phyloP scores from a whole-genome alignment of 805 yeast species.

The Metschnikowia baotianmanensis region DNA sequence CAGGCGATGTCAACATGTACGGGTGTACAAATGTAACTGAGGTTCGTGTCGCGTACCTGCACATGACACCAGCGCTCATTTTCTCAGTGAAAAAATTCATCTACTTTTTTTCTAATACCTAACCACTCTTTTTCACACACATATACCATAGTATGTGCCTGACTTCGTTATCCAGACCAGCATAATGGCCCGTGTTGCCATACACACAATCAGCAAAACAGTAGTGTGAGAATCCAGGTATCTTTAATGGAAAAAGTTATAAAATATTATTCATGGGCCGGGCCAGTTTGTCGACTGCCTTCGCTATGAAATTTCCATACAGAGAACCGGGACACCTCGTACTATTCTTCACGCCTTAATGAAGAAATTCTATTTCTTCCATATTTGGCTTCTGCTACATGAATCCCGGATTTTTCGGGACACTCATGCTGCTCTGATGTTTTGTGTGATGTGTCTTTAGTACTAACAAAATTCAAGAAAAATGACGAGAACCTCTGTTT shows the following conservation, averaged over 20 bases:
- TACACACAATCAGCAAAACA: slow-evolving; percentile 21
- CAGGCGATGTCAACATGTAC: background rate
- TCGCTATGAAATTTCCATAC: slow-evolving; percentile 2
- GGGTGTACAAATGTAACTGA: slow-evolving; percentile 2
- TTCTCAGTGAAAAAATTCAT: background rate
- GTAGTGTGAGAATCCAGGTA: slow-evolving; percentile 17
- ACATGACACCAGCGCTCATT: background rate
- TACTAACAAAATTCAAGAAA: slow-evolving; percentile 17
- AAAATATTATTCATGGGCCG: slow-evolving; percentile 3
- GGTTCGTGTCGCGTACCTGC: slow-evolving; percentile 5
- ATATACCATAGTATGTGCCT: slow-evolving; percentile 4
- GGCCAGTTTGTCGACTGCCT: slow-evolving; percentile 6
- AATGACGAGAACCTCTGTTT: slow-evolving; percentile 36
- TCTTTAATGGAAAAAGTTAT: slow-evolving; percentile 1
- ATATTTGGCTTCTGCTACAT: slow-evolving; percentile 17
- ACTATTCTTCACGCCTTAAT: background rate
- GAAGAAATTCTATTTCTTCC: background rate
- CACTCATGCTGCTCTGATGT: slow-evolving; percentile 25
- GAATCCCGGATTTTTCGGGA: slow-evolving; percentile 21
- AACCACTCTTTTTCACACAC: background rate
- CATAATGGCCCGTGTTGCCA: background rate
- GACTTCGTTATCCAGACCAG: slow-evolving; percentile 6
- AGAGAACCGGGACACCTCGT: slow-evolving; percentile 12
- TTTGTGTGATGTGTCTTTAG: slow-evolving; percentile 18
- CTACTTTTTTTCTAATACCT: background rate